Evolutionary conservation across 176 grass and related monocot genomes (phyloP).

Genomic region (Raddia distichophylla): DNA sequence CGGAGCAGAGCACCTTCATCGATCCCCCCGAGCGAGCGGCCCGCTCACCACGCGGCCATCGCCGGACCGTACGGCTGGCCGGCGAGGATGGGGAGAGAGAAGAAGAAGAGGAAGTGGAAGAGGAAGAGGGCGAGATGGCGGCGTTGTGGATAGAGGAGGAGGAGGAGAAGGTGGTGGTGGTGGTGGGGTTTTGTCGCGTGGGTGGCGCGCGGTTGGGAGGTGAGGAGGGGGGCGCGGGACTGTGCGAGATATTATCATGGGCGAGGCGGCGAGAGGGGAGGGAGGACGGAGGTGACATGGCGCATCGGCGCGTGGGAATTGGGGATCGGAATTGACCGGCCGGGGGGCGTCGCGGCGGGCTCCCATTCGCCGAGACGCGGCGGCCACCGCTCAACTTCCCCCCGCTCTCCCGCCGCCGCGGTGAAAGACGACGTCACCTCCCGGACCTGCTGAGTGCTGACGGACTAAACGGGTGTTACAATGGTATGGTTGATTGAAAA

Average conservation of each 20-base stretch:
- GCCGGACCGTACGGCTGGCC: not conserved
- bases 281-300: slow-evolving; percentile 17
- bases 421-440: too few species aligned
- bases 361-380: not conserved
- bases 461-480: too few species aligned
- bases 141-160: not conserved
- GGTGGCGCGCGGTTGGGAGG: slow-evolving; percentile 37
- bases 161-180: not conserved
- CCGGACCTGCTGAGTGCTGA: too few species aligned
- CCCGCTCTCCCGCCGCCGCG: too few species aligned
- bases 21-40: not conserved
- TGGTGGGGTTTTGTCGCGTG: slow-evolving; percentile 27
- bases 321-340: not conserved
- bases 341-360: not conserved
- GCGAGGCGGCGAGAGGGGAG: not conserved
- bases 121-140: not conserved
- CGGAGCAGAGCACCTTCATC: slow-evolving; percentile 95
- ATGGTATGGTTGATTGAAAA: too few species aligned
- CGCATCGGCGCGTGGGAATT: not conserved
- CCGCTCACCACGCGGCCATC: not conserved
- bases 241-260: slow-evolving; percentile 25
- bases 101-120: not conserved
- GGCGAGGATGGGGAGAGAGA: not conserved
- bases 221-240: not conserved
- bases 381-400: not conserved